These are phyloP conservation scores for Tephrocybe sp. DNA, from an alignment of 768 basidiomycete genomes.

Conservation along the genomic window DNA sequence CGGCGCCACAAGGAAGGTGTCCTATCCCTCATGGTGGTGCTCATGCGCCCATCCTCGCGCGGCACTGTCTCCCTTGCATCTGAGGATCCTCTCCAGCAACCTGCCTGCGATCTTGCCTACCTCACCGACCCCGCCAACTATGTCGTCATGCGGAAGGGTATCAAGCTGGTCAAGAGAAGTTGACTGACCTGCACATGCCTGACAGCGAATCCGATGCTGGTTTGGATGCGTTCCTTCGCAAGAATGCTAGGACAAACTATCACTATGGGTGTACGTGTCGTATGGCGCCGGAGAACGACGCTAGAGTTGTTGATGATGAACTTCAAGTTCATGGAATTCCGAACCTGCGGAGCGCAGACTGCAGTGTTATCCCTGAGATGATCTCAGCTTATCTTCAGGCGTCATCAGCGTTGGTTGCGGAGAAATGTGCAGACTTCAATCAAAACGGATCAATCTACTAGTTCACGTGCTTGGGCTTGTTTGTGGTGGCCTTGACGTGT, in stretches of 20 bases:
- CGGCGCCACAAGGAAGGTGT: slow-evolving; percentile 29
- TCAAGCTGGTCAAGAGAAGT: slow-evolving; percentile 17
- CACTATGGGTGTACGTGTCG: slow-evolving; percentile 36
- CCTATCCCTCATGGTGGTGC: slow-evolving; percentile 18
- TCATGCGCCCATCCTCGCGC: slow-evolving; percentile 19
- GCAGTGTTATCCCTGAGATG: slow-evolving; percentile 16
- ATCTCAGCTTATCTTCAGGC: slow-evolving; percentile 17
- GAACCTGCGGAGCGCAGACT: slow-evolving; percentile 19
- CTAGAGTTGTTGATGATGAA: slow-evolving; percentile 21
- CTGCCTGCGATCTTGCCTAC: slow-evolving; percentile 26
- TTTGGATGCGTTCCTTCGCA: slow-evolving; percentile 27
- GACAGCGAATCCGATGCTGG: slow-evolving; percentile 23
- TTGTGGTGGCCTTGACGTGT: too few species aligned
- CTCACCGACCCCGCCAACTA: slow-evolving; percentile 25
- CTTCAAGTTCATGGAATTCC: slow-evolving; percentile 20
- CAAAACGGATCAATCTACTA: slow-evolving; percentile 1
- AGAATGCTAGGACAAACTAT: slow-evolving; percentile 24
- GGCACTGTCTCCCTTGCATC: slow-evolving; percentile 24
- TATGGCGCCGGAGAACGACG: slow-evolving; percentile 28
- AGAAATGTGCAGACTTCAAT: slow-evolving; percentile 20
- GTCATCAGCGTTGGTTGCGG: slow-evolving; percentile 16
- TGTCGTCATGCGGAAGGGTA: slow-evolving; percentile 20
- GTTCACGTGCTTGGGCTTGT: neutral
- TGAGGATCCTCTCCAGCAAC: slow-evolving; percentile 24
- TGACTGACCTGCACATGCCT: slow-evolving; percentile 25